Percentiles rank a stretch among this genome's conserved stretches.
Conservation (phyloP, 495 filamentous ascomycete species). For the Margaritispora aquatica region DNA sequence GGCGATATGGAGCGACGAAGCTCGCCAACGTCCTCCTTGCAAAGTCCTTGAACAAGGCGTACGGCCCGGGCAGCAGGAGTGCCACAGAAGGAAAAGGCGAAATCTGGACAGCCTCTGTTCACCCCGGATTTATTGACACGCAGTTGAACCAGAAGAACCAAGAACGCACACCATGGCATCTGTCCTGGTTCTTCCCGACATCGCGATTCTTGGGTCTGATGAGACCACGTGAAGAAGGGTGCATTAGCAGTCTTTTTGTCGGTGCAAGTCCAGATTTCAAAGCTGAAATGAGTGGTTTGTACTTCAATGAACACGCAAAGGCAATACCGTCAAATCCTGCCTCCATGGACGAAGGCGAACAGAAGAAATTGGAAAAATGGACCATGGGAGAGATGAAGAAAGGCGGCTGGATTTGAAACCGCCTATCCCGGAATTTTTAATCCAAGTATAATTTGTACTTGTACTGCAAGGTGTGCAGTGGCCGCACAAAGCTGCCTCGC, state of each 20-base stretch:
- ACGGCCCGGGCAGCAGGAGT: neutral
- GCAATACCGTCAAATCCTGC: constrained; percentile 12
- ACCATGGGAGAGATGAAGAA: constrained; percentile 29
- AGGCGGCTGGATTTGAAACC: constrained; percentile 23
- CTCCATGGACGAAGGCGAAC: constrained; percentile 25
- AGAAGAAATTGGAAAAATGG: constrained; percentile 25
- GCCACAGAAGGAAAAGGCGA: neutral
- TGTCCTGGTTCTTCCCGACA: neutral
- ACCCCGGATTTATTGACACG: neutral
- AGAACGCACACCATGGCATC: neutral
- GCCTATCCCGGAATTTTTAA: neutral
- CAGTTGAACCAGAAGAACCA: neutral
- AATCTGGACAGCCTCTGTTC: neutral
- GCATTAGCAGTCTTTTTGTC: neutral
- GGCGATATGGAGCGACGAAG: neutral
- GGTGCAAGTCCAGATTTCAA: neutral
- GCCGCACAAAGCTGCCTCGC: neutral
- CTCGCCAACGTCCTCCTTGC: neutral
- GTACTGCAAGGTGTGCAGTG: neutral
- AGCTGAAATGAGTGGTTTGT: neutral
- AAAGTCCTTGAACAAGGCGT: neutral
- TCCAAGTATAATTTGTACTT: no score
- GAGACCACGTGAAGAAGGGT: neutral
- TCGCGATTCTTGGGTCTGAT: neutral
- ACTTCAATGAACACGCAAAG: neutral